These are phyloP conservation scores for Solanum medicagineum DNA, from an alignment of 257 asterid species.

Conservation along the genomic window DNA sequence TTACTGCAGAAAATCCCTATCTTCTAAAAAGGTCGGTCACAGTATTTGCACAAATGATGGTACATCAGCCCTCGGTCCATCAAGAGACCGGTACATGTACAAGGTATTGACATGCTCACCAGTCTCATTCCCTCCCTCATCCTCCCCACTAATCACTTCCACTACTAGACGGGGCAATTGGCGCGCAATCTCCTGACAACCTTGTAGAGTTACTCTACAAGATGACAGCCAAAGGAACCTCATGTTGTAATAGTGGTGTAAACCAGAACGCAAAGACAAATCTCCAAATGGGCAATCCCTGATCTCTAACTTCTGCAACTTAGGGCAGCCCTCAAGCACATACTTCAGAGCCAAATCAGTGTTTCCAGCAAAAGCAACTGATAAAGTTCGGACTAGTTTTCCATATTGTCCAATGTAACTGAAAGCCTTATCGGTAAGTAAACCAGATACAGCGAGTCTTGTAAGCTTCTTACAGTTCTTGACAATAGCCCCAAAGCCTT, in stretches of 20 bases:
- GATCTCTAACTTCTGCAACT: constrained; percentile 40
- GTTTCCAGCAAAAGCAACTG: constrained; percentile 45
- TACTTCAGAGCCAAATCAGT: constrained; percentile 31
- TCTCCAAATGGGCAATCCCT: constrained; percentile 54
- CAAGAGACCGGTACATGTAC: constrained; percentile 46
- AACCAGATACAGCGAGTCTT: constrained; percentile 39
- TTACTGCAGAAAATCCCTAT: background rate
- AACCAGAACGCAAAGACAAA: constrained; percentile 28
- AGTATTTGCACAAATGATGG: constrained; percentile 25
- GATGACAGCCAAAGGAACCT: constrained; percentile 46
- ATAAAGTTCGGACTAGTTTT: constrained; percentile 33
- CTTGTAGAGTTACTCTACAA: constrained; percentile 26
- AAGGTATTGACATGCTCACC: constrained; percentile 21
- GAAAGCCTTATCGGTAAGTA: constrained; percentile 37
- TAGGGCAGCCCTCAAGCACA: constrained; percentile 42
- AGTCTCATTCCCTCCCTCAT: background rate
- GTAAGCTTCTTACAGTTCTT: constrained; percentile 49
- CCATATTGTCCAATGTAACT: constrained; percentile 36
- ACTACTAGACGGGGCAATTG: constrained; percentile 34
- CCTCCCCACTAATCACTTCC: constrained; percentile 20
- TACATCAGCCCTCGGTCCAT: constrained; percentile 38
- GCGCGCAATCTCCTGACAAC: constrained; percentile 26
- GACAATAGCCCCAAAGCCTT: constrained; percentile 51
- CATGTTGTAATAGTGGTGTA: constrained; percentile 43
- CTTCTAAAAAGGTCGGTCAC: constrained; percentile 6